Base-by-base conservation (phyloP, 176 grass and related monocot genomes). In the Avena insularis region DNA sequence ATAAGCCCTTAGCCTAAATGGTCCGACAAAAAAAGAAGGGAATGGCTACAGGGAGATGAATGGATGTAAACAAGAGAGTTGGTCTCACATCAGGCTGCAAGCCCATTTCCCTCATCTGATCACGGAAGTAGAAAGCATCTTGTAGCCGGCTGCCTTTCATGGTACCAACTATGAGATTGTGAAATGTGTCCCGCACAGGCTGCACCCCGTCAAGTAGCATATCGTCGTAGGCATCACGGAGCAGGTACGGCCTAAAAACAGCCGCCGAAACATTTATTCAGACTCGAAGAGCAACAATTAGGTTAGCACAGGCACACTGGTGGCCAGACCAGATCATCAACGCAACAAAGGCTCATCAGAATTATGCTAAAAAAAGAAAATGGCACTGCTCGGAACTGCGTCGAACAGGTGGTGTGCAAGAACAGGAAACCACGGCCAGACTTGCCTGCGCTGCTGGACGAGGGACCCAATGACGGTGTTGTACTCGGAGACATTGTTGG, bases 191-290 rank as follows among this genome's bases (percentile, higher is more conserved):
- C 8, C 92, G 93, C 82, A 86, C 66, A 31, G 97, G 92, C 87
- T 96, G 94, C 76, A 98, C 97, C 29, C 90, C 90, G n/a, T 98
- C 97, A 61, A 98, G 82, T n/a, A 98, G 81, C 97, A 98, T 96
- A 72, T 98, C 94, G 56, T 98, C 92, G 25, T 94, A 98, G 60
- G 89, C 97, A 91, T 98, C 93, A 84, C 94, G 93, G 77, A 98
- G 80, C 74, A 98, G 84, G 83, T 87, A 98, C 29, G 78, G 67
- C 89, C 97, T 96, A 63, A 29, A 92, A 79, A 61, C 61, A 60
- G 29, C 33, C 10, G 49, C 15, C 2, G 82, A 59, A 58, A 19
- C 29, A 45, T 60, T 31, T 23, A 49, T 54, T 78, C 47, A 84
- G 58, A 55, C 20, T 11, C 56, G 9, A 43, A 89, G 85, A 63